Base-by-base conservation (phyloP, 331 rosid genomes). In the Acacia pycnantha region DNA sequence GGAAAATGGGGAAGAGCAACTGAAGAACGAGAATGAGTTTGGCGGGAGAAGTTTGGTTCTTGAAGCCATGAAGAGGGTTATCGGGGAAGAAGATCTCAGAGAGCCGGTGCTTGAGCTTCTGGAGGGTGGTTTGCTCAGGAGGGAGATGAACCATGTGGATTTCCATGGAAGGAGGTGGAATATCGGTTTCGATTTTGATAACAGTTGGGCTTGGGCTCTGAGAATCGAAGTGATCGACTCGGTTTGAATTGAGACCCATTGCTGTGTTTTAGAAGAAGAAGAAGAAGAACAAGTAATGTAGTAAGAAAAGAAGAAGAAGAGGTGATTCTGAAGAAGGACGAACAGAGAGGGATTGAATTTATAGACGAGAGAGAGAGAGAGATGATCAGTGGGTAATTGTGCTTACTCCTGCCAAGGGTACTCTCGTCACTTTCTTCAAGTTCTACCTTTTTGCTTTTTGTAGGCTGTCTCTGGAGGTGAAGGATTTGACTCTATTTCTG, bases 11-110 rank as follows among this genome's bases (percentile, higher is more conserved):
- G 81, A 94, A 92, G 70, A 94, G 59, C 53, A 79, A 91, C 21
- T 96, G 98, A 56, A 96, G 90, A 44, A 78, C 92, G 13, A 96
- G 91, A 26, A 90, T 51, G 12, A 94, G 21, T 69, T 90, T 96
- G 16, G 18, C 73, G 78, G 83, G 7, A 58, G 83, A 79, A 21
- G 95, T 73, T 65, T 92, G 92, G 87, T 94, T 87, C 77, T 91
- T 90, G 88, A 94, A 91, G 59, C 81, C 70, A 86, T 91, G 85
- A 24, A 96, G 85, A 31, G 99, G 99, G 51, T 96, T 92, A 46
- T 96, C 98, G 0, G 98, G 97, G 90, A 96, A 96, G 81, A 94
- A 94, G 22, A 96, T 90, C 81, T 96, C 98, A 16, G 90, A 79
- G 56, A 96, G 77, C 66, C 93, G 86, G 22, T 72, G 89, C 65